Base-by-base conservation (phyloP, 306 rosid genomes). In the Medicago ruthenica region DNA sequence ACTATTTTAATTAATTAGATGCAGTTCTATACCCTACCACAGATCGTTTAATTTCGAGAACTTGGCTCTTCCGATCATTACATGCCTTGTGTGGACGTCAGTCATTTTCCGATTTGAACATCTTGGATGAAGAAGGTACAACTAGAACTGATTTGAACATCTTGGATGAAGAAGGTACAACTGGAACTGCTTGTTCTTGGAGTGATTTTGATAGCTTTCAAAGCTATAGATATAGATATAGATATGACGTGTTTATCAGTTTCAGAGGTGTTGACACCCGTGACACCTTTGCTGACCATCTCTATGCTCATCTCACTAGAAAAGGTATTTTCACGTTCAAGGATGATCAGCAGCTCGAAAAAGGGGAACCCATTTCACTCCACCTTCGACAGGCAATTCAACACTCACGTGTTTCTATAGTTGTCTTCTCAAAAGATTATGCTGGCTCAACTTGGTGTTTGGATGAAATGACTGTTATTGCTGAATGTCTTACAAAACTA, bases 391-490 rank as follows among this genome's bases (percentile, higher is more conserved):
- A 7, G 0, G 70, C 62, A 57, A 77, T 69, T 18, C 0, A 6
- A 58, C 7, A 47, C 0, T 69, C 76, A 1, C 58, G 47, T 0
- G 10, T 69, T 18, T 69, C 75, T 27, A 31, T 77, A 0, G 0
- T 69, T 34, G 40, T 77, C 4, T 58, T 77, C 53, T 58, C 81
- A 0, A 2, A 12, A 47, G 4, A 44, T 11, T 77, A 69, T 6
- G 76, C 81, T 34, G 1, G 2, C 36, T 77, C 81, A 0, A 58
- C 39, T 0, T 77, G 81, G 81, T 77, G 81, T 42, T 44, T 77
- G 51, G 63, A 58, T 12, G 81, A 77, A 69, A 47, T 77, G 51
- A 4, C 16, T 14, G 0, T 21, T 5, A 77, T 69, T 9, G 47
- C 2, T 9, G 17, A 69, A 1, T 45, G 61, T 13, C 17, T 0